phyloP scores from a whole-genome alignment of 371 early-diverging fungal species.

The Entomophthora muscae region DNA sequence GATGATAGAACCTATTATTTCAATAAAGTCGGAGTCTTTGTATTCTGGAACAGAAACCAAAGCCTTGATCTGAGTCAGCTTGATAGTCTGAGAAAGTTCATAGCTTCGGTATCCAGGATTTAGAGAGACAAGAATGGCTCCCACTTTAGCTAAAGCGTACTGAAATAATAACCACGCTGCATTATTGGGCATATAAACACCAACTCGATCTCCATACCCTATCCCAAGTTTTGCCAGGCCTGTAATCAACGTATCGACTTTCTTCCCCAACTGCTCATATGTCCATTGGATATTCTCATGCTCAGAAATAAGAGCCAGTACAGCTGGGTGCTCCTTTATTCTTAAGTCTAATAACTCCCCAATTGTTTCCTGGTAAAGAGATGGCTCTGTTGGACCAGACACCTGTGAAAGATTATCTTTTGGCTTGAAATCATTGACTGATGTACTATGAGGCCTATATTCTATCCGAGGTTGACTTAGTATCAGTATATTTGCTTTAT shows the following conservation, averaged over 20 bases:
- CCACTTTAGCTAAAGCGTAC: conserved; percentile 24
- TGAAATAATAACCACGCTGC: conserved; percentile 22
- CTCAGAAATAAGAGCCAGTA: background rate
- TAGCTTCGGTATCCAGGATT: conserved; percentile 23
- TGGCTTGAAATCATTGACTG: too few relatives aligned
- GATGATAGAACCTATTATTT: conserved; percentile 16
- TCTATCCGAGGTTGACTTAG: too few relatives aligned
- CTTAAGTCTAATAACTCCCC: background rate
- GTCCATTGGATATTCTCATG: conserved; percentile 1
- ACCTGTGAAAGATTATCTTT: background rate
- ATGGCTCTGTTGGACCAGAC: background rate
- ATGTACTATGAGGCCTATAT: too few relatives aligned
- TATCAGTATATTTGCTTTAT: too few relatives aligned
- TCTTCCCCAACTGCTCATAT: conserved; percentile 15
- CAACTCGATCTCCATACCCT: conserved; percentile 22
- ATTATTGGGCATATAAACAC: conserved; percentile 25
- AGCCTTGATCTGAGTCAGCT: conserved; percentile 17
- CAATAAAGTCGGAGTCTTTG: conserved; percentile 19
- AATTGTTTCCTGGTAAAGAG: background rate
- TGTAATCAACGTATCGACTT: conserved; percentile 18
- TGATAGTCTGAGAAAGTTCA: conserved; percentile 20
- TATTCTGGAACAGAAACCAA: conserved; percentile 18
- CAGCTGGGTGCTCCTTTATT: background rate
- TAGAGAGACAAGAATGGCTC: conserved; percentile 23
- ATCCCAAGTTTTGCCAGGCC: conserved; percentile 19